A percentile compares a stretch with the other conserved stretches of the same genome.
These are phyloP conservation scores for Lactarius tabidus DNA, from an alignment of 768 basidiomycete species.

Conservation along the genomic window DNA sequence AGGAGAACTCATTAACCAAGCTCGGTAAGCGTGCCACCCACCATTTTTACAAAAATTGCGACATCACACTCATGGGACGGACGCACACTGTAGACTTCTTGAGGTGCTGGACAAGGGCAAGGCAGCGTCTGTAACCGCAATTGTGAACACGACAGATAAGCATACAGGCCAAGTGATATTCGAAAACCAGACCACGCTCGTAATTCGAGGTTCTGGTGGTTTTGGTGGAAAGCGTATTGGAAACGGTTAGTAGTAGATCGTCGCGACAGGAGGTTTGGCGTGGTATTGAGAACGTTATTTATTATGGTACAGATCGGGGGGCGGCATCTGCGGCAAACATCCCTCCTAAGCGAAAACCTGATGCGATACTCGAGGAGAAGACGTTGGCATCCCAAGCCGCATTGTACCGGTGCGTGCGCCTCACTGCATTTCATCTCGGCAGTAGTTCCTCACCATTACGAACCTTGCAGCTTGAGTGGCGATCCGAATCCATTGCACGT, in stretches of 20 bases:
- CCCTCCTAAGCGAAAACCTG: slow-evolving; percentile 79
- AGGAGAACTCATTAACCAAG: slow-evolving; percentile 71
- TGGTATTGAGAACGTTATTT: not conserved
- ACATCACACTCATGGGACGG: slow-evolving; percentile 1
- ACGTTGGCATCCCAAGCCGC: slow-evolving; percentile 82
- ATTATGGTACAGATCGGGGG: slow-evolving; percentile 66
- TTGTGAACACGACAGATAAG: slow-evolving; percentile 80
- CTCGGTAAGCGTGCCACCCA: slow-evolving; percentile 45
- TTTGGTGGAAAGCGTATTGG: slow-evolving; percentile 90
- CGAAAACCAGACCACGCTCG: slow-evolving; percentile 88
- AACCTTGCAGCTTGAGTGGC: slow-evolving; percentile 67
- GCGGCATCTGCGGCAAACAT: slow-evolving; percentile 77
- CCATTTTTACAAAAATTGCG: not conserved
- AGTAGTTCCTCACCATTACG: slow-evolving; percentile 4
- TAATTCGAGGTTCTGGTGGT: slow-evolving; percentile 92
- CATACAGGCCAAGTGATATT: slow-evolving; percentile 74
- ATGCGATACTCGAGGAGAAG: slow-evolving; percentile 85
- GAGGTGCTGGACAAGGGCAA: slow-evolving; percentile 92
- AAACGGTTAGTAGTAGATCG: slow-evolving; percentile 51
- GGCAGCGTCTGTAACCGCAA: slow-evolving; percentile 80
- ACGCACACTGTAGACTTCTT: slow-evolving; percentile 45
- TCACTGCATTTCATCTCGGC: slow-evolving; percentile 1
- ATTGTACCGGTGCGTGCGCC: slow-evolving; percentile 67
- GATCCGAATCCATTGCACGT: slow-evolving; percentile 91
- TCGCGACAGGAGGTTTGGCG: not conserved